These are phyloP conservation scores for Corynespora cassiicola DNA, from an alignment of 2,329 filamentous ascomycete species.

Conservation along the genomic window DNA sequence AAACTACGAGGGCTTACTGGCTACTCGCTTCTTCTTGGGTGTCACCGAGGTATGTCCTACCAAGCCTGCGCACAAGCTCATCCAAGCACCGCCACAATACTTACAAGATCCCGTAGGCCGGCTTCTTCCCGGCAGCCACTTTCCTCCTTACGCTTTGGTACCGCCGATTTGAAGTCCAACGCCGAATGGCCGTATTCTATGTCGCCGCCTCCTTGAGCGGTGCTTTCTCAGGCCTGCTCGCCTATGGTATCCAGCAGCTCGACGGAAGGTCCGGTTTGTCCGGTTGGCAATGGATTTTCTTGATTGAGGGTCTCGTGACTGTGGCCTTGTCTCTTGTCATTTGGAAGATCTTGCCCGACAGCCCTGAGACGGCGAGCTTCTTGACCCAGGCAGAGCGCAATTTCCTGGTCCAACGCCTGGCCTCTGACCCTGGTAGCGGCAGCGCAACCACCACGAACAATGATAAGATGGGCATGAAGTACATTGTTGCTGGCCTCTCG, in stretches of 20 bases:
- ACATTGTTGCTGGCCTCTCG: slow-evolving; percentile 57
- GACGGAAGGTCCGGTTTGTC: slow-evolving; percentile 31
- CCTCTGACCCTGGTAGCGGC: slow-evolving; percentile 52
- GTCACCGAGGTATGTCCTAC: slow-evolving; percentile 42
- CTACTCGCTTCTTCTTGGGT: slow-evolving; percentile 52
- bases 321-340: slow-evolving; percentile 51
- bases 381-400: slow-evolving; percentile 42
- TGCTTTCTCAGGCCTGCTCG: slow-evolving; percentile 44
- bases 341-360: slow-evolving; percentile 63
- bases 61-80: slow-evolving; percentile 4
- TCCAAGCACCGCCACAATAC: neutral
- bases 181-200: slow-evolving; percentile 45
- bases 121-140: slow-evolving; percentile 70
- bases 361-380: slow-evolving; percentile 46
- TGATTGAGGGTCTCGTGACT: slow-evolving; percentile 39
- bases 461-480: slow-evolving; percentile 54
- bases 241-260: slow-evolving; percentile 40
- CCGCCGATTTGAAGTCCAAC: slow-evolving; percentile 40
- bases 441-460: slow-evolving; percentile 56
- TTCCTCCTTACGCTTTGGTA: slow-evolving; percentile 46
- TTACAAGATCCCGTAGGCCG: slow-evolving; percentile 47
- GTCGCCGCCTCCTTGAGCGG: slow-evolving; percentile 40
- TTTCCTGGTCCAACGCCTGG: slow-evolving; percentile 36
- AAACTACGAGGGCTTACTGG: slow-evolving; percentile 56
- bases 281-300: slow-evolving; percentile 45